These are phyloP conservation scores for Nadsonia starkeyi-henricii DNA, from an alignment of 1,139 yeast genomes.

Conservation along the genomic window DNA sequence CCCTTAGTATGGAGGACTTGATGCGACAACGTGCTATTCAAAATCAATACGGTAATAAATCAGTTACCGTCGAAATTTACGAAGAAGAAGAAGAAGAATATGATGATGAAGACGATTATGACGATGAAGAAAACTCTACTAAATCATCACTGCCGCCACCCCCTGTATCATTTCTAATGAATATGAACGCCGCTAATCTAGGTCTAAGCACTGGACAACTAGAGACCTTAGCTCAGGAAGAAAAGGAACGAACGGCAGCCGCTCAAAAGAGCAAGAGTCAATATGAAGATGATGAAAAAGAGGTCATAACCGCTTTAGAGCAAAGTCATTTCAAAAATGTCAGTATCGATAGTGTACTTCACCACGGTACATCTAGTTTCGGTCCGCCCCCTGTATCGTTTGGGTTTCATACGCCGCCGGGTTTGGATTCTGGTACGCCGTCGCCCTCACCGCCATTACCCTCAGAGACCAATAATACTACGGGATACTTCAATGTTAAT, in stretches of 20 bases:
- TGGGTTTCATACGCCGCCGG: constrained; percentile 7
- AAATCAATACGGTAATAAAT: neutral
- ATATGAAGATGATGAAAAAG: constrained; percentile 21
- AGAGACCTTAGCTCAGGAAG: neutral
- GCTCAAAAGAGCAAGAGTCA: neutral
- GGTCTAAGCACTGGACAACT: neutral
- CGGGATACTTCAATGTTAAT: neutral
- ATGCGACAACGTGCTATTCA: constrained; percentile 20
- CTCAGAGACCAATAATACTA: neutral
- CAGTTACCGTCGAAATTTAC: constrained; percentile 5
- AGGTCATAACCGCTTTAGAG: constrained; percentile 22
- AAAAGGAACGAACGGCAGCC: neutral
- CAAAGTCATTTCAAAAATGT: constrained; percentile 24
- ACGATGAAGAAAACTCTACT: constrained; percentile 11
- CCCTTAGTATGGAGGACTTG: constrained; percentile 26
- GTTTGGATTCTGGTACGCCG: constrained; percentile 4
- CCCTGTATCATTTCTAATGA: neutral
- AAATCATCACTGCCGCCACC: constrained; percentile 3
- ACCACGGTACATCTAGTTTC: constrained; percentile 25
- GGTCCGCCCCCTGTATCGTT: constrained; percentile 14
- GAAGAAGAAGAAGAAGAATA: constrained; percentile 5
- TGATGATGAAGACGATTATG: constrained; percentile 19
- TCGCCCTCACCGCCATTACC: constrained; percentile 6
- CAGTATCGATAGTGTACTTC: constrained; percentile 26
- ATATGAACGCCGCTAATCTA: neutral